Base-by-base conservation (phyloP, 202 grass and related monocot species). In the Hordeum pubiflorum region DNA sequence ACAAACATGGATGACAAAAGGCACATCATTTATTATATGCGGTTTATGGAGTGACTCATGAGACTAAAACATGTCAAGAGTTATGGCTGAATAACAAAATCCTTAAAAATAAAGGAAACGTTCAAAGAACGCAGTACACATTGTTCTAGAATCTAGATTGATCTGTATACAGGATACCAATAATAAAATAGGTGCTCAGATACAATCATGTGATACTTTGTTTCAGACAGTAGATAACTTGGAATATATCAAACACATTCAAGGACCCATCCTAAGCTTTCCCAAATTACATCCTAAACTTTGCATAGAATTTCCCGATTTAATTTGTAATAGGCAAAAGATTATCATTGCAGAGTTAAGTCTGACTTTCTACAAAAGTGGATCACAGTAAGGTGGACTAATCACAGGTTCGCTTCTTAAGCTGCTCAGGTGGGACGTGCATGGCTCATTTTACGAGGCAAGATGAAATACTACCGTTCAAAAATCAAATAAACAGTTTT, bases 251-350 rank as follows among this genome's bases (percentile, higher is more conserved):
- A 58, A 15, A 72, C 58, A 21, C 63, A 24, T 63, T 29, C 11
- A 13, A 70, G 11, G n/a, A 23, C n/a, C 11, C 39, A 52, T 71
- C 43, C 43, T 14, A 27, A 82, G 11, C 20, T 58, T 23, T 66
- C 27, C 32, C 27, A 38, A 31, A 20, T 70, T 62, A 39, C 37
- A 48, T 64, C 9, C 27, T 34, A 73, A 63, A 44, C 34, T 62
- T 62, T 73, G n/a, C 56, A 82, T 44, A 17, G 14, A 44, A 72
- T 72, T 46, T 82, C 67, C 18, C 12, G 21, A 34, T 85, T 77
- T 60, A 32, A 11, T 70, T 13, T 17, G 14, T 67, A 41, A 60
- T 18, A 64, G 62, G 69, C n/a, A 79, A 48, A 55, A 31, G 17
- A 24, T 55, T 75, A 29, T 73, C 14, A 41, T 79, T 64, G 43